Base-by-base conservation (phyloP, 2,329 filamentous ascomycete species). In the Pseudocercospora fuligena region DNA sequence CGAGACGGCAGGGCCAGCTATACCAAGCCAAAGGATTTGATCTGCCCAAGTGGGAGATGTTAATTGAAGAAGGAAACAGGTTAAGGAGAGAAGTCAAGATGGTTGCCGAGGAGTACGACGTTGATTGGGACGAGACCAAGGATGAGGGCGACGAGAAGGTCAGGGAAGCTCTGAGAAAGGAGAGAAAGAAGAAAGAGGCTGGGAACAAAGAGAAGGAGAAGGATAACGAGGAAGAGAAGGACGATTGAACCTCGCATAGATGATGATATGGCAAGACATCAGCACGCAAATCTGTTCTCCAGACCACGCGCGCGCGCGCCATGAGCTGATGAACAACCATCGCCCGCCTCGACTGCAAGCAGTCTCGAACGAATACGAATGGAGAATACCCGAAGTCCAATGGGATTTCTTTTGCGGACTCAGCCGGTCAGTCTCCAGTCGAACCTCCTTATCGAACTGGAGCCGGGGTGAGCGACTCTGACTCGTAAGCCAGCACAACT, bases 61-160 rank as follows among this genome's bases (percentile, higher is more conserved):
- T 96, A 33, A 87, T 96, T 2, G 88, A 93, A 57, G 93, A 97
- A 69, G 92, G 89, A 0, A 97, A 97, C 76, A 81, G 85, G 2
- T 79, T 97, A 69, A 82, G 93, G 5, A 86, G 85, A 69, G 94
- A 97, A 80, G 91, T 97, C 78, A 91, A 90, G 79, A 85, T 85
- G 16, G 87, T 96, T 8, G 93, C 94, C 0, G 87, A 89, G 36
- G 93, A 97, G 79, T 97, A 97, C 77, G 93, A 96, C 73, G 92
- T 94, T 7, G 92, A 94, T 60, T 97, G 93, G 74, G 74, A 76
- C 56, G 75, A 77, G 69, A 69, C 68, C 9, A 67, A 73, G 47
- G 75, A 77, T 49, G 74, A 75, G 49, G 72, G 74, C 2, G 72
- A 77, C 63, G 72, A 75, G 64, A 76, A 73, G 54, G 75, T 76